phyloP scores from a whole-genome alignment of 2,329 filamentous ascomycete species.

The Colletotrichum gloeosporioides region DNA sequence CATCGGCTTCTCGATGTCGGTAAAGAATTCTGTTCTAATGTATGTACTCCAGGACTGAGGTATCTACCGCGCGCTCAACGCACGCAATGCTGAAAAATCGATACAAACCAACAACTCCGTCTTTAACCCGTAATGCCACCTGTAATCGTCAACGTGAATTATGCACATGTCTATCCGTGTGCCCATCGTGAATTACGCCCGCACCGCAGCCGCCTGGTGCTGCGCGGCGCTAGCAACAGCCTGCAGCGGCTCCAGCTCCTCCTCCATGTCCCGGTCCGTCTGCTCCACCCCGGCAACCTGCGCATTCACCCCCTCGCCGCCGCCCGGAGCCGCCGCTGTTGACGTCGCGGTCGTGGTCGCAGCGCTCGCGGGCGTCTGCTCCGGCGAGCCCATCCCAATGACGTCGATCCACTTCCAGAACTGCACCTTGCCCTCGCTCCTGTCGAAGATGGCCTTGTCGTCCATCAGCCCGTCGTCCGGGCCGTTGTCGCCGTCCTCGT shows the following conservation, averaged over 20 bases:
- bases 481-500: constrained; percentile 14
- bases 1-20: not conserved
- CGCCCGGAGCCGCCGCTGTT: not conserved
- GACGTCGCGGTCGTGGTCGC: not conserved
- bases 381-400: constrained; percentile 49
- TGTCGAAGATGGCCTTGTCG: constrained; percentile 58
- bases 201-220: not conserved
- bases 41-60: not conserved
- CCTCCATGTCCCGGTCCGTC: constrained; percentile 21
- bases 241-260: constrained; percentile 21
- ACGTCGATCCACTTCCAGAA: constrained; percentile 60
- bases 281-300: constrained; percentile 11
- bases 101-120: not conserved
- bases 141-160: not conserved
- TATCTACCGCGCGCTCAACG: constrained; percentile 1
- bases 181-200: not conserved
- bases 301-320: not conserved
- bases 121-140: not conserved
- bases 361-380: not conserved
- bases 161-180: not conserved
- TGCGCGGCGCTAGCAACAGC: constrained; percentile 18
- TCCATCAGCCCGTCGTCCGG: constrained; percentile 45
- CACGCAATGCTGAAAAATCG: not conserved
- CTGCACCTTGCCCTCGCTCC: constrained; percentile 43
- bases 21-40: not conserved